A percentile compares a stretch with the other conserved stretches of the same genome.
Conservation (phyloP, 352 stramenopile genomes). For the Phytophthora megakarya region DNA sequence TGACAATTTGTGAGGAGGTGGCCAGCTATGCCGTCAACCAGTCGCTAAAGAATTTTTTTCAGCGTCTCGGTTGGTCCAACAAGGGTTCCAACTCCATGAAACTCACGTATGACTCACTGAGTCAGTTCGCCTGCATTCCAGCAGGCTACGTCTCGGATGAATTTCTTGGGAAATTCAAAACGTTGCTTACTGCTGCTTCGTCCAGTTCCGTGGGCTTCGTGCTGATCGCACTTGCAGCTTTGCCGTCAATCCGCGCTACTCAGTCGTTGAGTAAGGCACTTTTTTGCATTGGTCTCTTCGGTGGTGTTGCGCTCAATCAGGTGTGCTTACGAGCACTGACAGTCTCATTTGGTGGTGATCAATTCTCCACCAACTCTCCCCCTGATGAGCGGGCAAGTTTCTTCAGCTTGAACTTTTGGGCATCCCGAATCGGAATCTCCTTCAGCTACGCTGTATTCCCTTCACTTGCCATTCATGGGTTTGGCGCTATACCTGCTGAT, state of each 20-base stretch:
- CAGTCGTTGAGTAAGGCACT: conserved; percentile 44
- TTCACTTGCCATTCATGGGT: conserved; percentile 75
- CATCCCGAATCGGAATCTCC: conserved; percentile 68
- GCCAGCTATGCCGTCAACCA: conserved; percentile 66
- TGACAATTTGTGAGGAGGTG: conserved; percentile 51
- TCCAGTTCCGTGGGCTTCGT: conserved; percentile 56
- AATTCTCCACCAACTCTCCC: conserved; percentile 57
- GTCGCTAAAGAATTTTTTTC: conserved; percentile 70
- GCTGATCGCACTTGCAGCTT: conserved; percentile 47
- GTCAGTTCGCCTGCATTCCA: conserved; percentile 60
- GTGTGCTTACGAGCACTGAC: conserved; percentile 63
- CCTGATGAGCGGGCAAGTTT: conserved; percentile 58
- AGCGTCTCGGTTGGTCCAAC: conserved; percentile 61
- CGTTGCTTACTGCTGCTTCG: conserved; percentile 28
- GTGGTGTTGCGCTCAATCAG: conserved; percentile 51
- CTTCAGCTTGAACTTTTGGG: conserved; percentile 87
- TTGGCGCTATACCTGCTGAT: conserved; percentile 49
- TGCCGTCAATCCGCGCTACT: conserved; percentile 43
- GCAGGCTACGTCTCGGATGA: conserved; percentile 67
- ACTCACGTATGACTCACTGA: conserved; percentile 66
- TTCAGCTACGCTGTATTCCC: conserved; percentile 83
- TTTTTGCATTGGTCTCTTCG: conserved; percentile 64
- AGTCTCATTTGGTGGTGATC: conserved; percentile 65
- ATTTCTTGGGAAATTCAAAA: conserved; percentile 50
- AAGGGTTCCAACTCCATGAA: conserved; percentile 66